These are phyloP conservation scores for Chaetomium olivaceum DNA, from an alignment of 2,329 filamentous ascomycete species.

Conservation along the genomic window DNA sequence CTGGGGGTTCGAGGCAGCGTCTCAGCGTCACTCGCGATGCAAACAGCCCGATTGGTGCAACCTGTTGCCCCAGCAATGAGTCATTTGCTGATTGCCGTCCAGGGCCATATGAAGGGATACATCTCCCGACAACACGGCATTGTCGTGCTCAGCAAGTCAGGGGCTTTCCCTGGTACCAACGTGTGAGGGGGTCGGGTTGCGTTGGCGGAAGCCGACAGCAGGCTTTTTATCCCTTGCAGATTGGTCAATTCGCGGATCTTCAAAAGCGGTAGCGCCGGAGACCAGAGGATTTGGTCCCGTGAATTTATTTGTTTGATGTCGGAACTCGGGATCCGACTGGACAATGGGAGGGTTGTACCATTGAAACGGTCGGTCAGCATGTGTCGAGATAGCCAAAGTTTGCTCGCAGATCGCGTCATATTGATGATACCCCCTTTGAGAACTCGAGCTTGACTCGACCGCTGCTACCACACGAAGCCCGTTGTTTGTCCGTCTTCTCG, in stretches of 20 bases:
- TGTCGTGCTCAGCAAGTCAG: slow-evolving; percentile 88
- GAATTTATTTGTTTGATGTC: not conserved
- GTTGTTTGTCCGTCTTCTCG: not conserved
- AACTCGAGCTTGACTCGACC: not conserved
- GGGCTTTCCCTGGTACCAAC: slow-evolving; percentile 90
- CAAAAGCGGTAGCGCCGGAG: not conserved
- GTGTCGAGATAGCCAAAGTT: not conserved
- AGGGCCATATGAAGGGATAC: slow-evolving; percentile 97
- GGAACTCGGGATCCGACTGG: not conserved
- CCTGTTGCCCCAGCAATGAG: slow-evolving; percentile 30
- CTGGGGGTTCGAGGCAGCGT: slow-evolving; percentile 24
- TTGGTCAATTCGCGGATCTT: slow-evolving; percentile 1
- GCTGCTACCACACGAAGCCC: too few relatives aligned
- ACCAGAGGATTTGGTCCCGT: not conserved
- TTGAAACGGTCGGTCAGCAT: not conserved
- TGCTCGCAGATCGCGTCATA: not conserved
- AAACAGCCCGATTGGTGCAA: slow-evolving; percentile 22
- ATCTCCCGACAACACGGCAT: slow-evolving; percentile 88
- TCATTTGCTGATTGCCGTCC: slow-evolving; percentile 37
- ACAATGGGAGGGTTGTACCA: not conserved
- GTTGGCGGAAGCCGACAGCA: not conserved
- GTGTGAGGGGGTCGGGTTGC: slow-evolving; percentile 42
- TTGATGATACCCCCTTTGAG: not conserved
- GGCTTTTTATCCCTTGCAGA: not conserved
- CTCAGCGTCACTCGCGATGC: not conserved